phyloP scores from a whole-genome alignment of 495 filamentous ascomycete genomes.

The Podospora didyma region DNA sequence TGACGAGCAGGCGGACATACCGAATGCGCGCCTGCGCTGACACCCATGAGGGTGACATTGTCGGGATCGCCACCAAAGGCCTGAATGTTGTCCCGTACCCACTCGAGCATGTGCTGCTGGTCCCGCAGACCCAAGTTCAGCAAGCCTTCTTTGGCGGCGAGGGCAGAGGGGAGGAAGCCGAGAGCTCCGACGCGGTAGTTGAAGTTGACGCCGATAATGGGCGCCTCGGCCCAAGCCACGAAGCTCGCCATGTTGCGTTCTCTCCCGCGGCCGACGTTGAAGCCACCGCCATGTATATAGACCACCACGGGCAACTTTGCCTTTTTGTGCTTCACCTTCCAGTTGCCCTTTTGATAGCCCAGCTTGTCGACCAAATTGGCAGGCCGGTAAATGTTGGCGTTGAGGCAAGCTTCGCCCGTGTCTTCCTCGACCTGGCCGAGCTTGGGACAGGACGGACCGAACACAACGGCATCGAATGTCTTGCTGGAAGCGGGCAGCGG shows the following conservation, averaged over 20 bases:
- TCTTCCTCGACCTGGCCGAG: conserved; percentile 19
- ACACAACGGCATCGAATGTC: conserved; percentile 41
- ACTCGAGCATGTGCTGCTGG: conserved; percentile 60
- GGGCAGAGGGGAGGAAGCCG: conserved; percentile 58
- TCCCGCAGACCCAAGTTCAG: conserved; percentile 69
- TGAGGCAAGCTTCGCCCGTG: conserved; percentile 50
- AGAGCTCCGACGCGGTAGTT: conserved; percentile 67
- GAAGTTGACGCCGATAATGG: conserved; percentile 57
- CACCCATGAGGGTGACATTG: conserved; percentile 62
- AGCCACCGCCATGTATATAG: conserved; percentile 54
- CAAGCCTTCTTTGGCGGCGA: conserved; percentile 50
- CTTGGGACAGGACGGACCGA: conserved; percentile 41
- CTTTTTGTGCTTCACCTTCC: conserved; percentile 16
- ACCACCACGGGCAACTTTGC: conserved; percentile 54
- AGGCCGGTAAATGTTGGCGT: conserved; percentile 46
- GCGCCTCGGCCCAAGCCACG: conserved; percentile 49
- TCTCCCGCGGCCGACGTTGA: conserved; percentile 42
- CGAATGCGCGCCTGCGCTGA: conserved; percentile 65
- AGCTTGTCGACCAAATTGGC: conserved; percentile 25
- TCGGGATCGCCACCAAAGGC: conserved; percentile 60
- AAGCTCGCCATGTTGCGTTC: conserved; percentile 49
- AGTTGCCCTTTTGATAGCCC: not conserved
- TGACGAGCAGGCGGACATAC: conserved; percentile 26
- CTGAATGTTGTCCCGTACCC: conserved; percentile 58
- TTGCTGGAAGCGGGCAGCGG: conserved; percentile 22